Conservation (phyloP, 1,284 basidiomycete species). For the Irpex lacteus region DNA sequence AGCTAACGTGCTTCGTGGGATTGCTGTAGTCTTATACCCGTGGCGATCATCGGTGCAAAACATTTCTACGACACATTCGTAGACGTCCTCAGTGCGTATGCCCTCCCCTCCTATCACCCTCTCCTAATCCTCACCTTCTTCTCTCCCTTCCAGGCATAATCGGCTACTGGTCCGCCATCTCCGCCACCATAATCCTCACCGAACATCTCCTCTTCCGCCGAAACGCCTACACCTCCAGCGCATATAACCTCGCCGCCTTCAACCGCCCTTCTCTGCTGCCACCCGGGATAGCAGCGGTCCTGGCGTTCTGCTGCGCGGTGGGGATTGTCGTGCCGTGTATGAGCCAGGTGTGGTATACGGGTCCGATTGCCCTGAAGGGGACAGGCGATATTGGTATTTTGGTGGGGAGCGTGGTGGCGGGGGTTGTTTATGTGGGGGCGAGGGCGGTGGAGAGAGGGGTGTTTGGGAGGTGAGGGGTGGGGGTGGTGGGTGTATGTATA, state of each 20-base stretch:
- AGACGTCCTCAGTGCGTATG: constrained; percentile 48
- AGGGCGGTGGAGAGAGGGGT: constrained; percentile 36
- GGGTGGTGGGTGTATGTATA: not conserved
- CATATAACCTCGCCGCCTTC: constrained; percentile 40
- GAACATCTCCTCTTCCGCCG: constrained; percentile 60
- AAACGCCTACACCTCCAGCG: constrained; percentile 24
- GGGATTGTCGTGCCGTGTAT: constrained; percentile 58
- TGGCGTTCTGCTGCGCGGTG: constrained; percentile 45
- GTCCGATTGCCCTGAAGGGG: constrained; percentile 42
- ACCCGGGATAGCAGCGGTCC: constrained; percentile 45
- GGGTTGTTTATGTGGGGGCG: constrained; percentile 37
- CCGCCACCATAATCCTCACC: constrained; percentile 48
- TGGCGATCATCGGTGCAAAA: constrained; percentile 58
- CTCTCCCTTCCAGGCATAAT: constrained; percentile 38
- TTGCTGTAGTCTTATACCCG: constrained; percentile 47
- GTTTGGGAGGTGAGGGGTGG: constrained; percentile 1
- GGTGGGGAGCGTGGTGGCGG: constrained; percentile 42
- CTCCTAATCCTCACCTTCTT: constrained; percentile 2
- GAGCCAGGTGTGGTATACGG: constrained; percentile 59
- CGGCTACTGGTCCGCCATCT: constrained; percentile 59
- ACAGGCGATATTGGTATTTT: constrained; percentile 59
- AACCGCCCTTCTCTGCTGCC: constrained; percentile 38
- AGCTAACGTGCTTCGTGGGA: not conserved
- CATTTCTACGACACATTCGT: constrained; percentile 57
- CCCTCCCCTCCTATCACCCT: constrained; percentile 3